Evolutionary conservation across 352 stramenopile species (phyloP).

Genomic region (Lagenidium sp.): DNA sequence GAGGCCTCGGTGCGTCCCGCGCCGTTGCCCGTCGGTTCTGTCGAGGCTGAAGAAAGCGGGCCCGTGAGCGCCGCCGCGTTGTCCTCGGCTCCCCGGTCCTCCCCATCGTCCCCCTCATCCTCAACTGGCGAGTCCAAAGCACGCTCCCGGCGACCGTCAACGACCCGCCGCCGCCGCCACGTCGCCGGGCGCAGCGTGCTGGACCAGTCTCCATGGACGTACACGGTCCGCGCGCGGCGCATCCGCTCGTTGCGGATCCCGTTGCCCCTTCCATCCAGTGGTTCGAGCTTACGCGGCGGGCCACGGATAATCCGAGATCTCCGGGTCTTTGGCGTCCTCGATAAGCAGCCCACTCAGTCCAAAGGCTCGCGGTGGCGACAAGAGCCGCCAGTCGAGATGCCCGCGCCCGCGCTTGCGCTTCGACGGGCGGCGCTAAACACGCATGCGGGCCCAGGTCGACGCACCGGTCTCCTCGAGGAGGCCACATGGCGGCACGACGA

Average conservation of each 20-base stretch:
- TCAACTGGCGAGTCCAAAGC: too few relatives aligned
- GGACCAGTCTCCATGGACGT: slow-evolving; percentile 38
- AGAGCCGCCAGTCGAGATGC: slow-evolving; percentile 12
- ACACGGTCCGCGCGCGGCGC: slow-evolving; percentile 23
- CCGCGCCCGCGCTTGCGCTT: not conserved
- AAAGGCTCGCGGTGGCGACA: slow-evolving; percentile 42
- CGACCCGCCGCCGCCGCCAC: too few relatives aligned
- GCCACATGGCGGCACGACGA: slow-evolving; percentile 36
- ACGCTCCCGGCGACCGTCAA: too few relatives aligned
- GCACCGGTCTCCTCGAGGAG: slow-evolving; percentile 43
- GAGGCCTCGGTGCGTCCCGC: not conserved
- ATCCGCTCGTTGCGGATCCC: slow-evolving; percentile 41
- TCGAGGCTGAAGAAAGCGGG: too few relatives aligned
- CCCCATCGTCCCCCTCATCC: too few relatives aligned
- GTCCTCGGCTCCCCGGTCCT: too few relatives aligned
- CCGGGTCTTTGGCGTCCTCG: slow-evolving; percentile 41
- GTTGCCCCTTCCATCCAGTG: slow-evolving; percentile 9
- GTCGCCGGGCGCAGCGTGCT: slow-evolving; percentile 12
- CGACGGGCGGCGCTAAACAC: not conserved
- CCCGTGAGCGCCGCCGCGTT: too few relatives aligned
- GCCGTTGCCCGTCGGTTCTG: not conserved
- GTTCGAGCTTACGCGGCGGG: not conserved
- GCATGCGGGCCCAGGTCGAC: slow-evolving; percentile 6
- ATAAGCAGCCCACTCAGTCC: slow-evolving; percentile 44
- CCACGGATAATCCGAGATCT: slow-evolving; percentile 30